Evolutionary conservation across 139 green algal genomes (phyloP).

Genomic region (Haematococcus sp.): DNA sequence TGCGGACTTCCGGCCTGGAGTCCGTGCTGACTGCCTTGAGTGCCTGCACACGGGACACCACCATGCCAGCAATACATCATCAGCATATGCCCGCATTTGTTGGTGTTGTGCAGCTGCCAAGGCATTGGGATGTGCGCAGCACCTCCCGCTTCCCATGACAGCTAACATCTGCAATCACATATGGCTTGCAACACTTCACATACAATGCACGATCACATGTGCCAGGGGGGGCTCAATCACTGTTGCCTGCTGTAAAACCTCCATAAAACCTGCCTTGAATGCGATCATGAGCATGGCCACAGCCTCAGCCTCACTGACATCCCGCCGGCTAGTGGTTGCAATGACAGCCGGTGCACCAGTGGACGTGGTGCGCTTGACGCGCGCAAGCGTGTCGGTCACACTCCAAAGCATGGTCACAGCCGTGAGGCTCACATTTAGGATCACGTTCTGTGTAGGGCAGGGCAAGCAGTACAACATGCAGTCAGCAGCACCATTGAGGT

Average conservation of each 20-base stretch:
- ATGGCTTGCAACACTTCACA: no score
- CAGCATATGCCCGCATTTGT: not conserved
- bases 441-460: constrained; percentile 38
- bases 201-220: no score
- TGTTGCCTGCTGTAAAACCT: no score
- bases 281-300: constrained; percentile 50
- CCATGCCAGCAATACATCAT: not conserved
- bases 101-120: not conserved
- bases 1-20: constrained; percentile 67
- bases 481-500: no score
- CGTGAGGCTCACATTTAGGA: constrained; percentile 90
- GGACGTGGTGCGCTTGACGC: constrained; percentile 14
- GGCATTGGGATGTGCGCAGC: no score
- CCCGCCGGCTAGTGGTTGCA: constrained; percentile 2
- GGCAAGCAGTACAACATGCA: no score
- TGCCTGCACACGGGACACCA: constrained; percentile 7
- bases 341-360: not conserved
- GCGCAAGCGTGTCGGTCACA: constrained; percentile 72
- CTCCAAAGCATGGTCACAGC: constrained; percentile 90
- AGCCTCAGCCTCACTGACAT: constrained; percentile 38
- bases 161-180: no score
- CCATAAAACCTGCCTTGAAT: constrained; percentile 34
- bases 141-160: no score
- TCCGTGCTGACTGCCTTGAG: constrained; percentile 35
- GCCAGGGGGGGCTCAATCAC: no score